Conservation (phyloP, 2,329 filamentous ascomycete species). For the Thermomyces lanuginosus region DNA sequence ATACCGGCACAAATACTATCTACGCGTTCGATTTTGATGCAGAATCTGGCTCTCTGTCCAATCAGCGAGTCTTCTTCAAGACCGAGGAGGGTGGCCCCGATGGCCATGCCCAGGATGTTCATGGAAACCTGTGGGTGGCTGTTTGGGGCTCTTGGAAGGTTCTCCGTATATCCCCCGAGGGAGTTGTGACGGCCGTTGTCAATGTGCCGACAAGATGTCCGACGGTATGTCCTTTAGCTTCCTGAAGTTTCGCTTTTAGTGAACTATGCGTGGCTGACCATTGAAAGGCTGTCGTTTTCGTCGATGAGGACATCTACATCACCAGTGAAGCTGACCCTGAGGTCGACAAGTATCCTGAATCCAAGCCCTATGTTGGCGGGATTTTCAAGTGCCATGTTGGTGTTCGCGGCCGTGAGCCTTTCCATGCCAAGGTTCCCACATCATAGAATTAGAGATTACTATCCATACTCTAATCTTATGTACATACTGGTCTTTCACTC, state of each 20-base stretch:
- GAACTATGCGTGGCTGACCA: not conserved
- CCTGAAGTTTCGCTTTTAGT: not conserved
- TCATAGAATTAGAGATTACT: not conserved
- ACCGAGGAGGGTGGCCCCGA: constrained; percentile 44
- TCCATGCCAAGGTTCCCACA: constrained; percentile 3
- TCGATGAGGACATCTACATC: constrained; percentile 5
- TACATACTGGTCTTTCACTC: no score
- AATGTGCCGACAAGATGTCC: constrained; percentile 43
- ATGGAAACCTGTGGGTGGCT: constrained; percentile 68
- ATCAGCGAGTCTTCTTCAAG: constrained; percentile 52
- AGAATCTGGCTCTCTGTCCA: constrained; percentile 40
- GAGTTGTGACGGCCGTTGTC: constrained; percentile 53
- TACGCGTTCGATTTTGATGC: constrained; percentile 53
- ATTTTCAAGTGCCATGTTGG: constrained; percentile 7
- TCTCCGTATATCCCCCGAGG: constrained; percentile 49
- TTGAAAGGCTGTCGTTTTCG: constrained; percentile 5
- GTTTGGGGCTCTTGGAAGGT: constrained; percentile 58
- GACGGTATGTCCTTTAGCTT: constrained; percentile 2
- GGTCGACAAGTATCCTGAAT: constrained; percentile 5
- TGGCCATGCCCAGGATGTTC: constrained; percentile 60
- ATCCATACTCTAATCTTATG: no score
- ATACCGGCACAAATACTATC: constrained; percentile 51
- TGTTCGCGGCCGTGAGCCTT: constrained; percentile 4
- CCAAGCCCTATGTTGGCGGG: constrained; percentile 4
- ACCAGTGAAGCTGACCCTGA: constrained; percentile 6